These are phyloP conservation scores for Rhipidocladum racemiflorum DNA, from an alignment of 176 grass and related monocot genomes.

Conservation along the genomic window DNA sequence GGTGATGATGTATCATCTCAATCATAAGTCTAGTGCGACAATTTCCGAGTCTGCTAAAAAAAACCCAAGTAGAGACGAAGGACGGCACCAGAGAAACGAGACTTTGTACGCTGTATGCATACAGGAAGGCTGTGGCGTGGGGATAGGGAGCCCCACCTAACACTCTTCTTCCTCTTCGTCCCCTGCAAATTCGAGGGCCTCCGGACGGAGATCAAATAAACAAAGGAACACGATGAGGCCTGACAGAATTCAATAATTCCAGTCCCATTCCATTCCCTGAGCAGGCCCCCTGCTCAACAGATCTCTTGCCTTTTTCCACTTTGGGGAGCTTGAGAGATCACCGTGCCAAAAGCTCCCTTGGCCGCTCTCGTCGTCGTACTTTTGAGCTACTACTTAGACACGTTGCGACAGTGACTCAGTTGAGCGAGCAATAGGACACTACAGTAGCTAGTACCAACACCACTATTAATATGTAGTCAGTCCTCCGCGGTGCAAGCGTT, in stretches of 20 bases:
- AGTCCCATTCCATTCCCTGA: neutral
- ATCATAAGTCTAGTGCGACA: neutral
- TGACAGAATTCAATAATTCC: neutral
- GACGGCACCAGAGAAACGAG: neutral
- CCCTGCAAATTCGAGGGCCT: neutral
- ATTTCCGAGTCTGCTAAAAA: neutral
- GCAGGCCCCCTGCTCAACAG: neutral
- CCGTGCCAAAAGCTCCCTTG: neutral
- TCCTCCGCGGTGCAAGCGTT: neutral
- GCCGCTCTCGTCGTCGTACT: neutral
- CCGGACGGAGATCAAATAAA: neutral
- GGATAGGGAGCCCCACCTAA: neutral
- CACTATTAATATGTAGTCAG: neutral
- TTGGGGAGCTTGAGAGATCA: constrained; percentile 25
- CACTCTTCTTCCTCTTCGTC: neutral
- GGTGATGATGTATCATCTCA: neutral
- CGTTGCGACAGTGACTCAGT: neutral
- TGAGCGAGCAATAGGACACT: neutral
- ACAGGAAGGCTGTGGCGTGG: constrained; percentile 14
- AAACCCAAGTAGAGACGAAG: neutral
- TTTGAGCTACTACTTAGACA: neutral
- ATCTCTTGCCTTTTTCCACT: constrained; percentile 23
- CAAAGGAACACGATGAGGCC: neutral
- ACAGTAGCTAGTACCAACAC: no score
- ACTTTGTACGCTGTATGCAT: neutral